These are phyloP conservation scores for Primulina huaijiensis DNA, from an alignment of 257 asterid genomes.

Conservation along the genomic window DNA sequence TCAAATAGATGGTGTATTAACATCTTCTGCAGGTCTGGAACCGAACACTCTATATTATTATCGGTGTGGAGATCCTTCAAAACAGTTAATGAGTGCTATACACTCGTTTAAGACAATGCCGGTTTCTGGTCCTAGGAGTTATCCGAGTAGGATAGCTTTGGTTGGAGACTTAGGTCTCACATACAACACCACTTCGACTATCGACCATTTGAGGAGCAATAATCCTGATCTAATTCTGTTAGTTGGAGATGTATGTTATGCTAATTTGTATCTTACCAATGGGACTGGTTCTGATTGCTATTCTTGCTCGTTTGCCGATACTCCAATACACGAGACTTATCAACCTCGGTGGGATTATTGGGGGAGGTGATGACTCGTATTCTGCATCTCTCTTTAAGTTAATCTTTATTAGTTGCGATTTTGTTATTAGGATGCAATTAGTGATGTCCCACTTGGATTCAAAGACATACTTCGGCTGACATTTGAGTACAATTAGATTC, in stretches of 20 bases:
- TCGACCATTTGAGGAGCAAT: slow-evolving; percentile 61
- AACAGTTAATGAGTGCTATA: slow-evolving; percentile 61
- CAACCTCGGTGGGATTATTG: slow-evolving; percentile 99
- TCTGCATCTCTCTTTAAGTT: slow-evolving; percentile 4
- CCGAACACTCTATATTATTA: slow-evolving; percentile 65
- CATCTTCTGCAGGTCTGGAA: slow-evolving; percentile 44
- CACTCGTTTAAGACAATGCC: slow-evolving; percentile 82
- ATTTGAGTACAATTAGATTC: neutral
- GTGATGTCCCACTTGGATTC: no score
- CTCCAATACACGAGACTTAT: slow-evolving; percentile 93
- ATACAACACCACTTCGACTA: slow-evolving; percentile 81
- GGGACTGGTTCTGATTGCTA: slow-evolving; percentile 93
- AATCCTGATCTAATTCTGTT: slow-evolving; percentile 70
- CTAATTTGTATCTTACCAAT: slow-evolving; percentile 81
- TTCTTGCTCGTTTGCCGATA: slow-evolving; percentile 72
- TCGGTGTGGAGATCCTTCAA: slow-evolving; percentile 83
- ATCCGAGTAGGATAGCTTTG: slow-evolving; percentile 68
- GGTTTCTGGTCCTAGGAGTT: slow-evolving; percentile 48
- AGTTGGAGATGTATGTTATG: slow-evolving; percentile 82
- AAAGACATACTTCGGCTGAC: no score
- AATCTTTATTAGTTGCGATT: no score
- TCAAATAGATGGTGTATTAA: neutral
- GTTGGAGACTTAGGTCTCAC: slow-evolving; percentile 96
- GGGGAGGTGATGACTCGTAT: slow-evolving; percentile 67
- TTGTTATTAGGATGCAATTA: no score